Base-by-base conservation (phyloP, 768 basidiomycete genomes). In the Dentipellis fragilis region DNA sequence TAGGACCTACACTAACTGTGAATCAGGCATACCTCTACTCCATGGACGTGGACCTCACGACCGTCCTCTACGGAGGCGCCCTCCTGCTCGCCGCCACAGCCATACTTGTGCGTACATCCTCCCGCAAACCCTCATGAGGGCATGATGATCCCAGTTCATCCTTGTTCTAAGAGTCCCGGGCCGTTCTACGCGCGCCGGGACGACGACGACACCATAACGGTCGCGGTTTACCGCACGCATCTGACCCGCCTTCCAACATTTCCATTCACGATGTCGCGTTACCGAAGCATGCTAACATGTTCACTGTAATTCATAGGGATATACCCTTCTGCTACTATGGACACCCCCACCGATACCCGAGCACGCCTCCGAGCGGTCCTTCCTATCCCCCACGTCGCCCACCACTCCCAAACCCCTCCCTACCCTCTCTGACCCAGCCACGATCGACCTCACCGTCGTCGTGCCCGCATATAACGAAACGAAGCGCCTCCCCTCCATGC, bases 401-500 rank as follows among this genome's bases (percentile, higher is more conserved):
- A 71, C 72, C 19, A 77, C 72, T n/a, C 75, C 79, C 1, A 71
- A 68, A n/a, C 80, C 80, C 1, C 72, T 90, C 4, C 72, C 83
- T 14, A 73, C 72, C 6, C 72, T 88, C 34, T 63, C 74, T n/a
- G 79, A 84, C 52, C 68, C 76, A 0, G 73, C 80, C 45, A 73
- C 78, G 0, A 75, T 92, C 51, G 85, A 86, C 64, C 74, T 97
- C 40, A 84, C 83, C 29, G 77, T 97, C 62, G 77, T 96, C 62
- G 81, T 96, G 10, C 94, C 94, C 10, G 93, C 94, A 0, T 97
- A 84, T 77, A 96, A 96, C 64, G 94, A 96, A 69, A 80, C 80
- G 4, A 70, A 77, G n/a, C 81, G 94, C 16, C 74, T 97, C n/a
- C 87, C 84, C 0, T 67, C 73, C 47, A 97, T 97, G 94, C 80